Percentiles rank a stretch among this genome's conserved stretches.
These are phyloP conservation scores for Zygotorulaspora danielsina DNA, from an alignment of 805 yeast species.

Conservation along the genomic window DNA sequence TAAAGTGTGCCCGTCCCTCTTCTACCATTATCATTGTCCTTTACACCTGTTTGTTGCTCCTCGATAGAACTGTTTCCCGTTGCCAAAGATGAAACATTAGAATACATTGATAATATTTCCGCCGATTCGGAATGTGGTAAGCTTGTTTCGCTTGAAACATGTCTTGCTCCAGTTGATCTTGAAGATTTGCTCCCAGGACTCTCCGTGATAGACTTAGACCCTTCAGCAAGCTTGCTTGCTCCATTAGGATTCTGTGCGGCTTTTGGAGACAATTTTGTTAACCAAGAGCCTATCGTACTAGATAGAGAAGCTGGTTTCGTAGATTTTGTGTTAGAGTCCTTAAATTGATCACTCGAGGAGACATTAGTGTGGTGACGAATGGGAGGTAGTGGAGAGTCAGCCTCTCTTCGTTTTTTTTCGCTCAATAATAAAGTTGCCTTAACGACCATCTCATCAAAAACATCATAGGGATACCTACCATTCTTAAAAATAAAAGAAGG, in stretches of 20 bases:
- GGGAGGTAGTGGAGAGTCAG: constrained; percentile 10
- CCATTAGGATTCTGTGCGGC: constrained; percentile 1
- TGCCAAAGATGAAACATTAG: constrained; percentile 21
- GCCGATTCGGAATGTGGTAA: constrained; percentile 13
- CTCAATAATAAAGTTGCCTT: constrained; percentile 19
- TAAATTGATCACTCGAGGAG: background rate
- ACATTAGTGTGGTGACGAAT: constrained; percentile 1
- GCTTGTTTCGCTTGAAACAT: constrained; percentile 4
- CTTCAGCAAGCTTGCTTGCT: background rate
- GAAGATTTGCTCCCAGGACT: background rate
- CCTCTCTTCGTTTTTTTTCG: constrained; percentile 14
- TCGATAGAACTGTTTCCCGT: constrained; percentile 19
- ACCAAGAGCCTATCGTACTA: constrained; percentile 19
- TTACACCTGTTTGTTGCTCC: constrained; percentile 7
- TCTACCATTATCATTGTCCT: background rate
- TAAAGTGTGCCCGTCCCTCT: background rate
- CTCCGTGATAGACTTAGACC: background rate
- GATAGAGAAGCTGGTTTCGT: constrained; percentile 10
- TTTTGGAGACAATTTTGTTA: constrained; percentile 14
- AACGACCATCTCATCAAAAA: constrained; percentile 25
- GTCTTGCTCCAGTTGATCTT: constrained; percentile 1
- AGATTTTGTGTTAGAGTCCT: background rate
- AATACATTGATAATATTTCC: constrained; percentile 23
- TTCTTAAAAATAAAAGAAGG: constrained; percentile 18
- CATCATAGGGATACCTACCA: constrained; percentile 29